phyloP scores from a whole-genome alignment of 306 rosid genomes.

The Dryas drummondii region DNA sequence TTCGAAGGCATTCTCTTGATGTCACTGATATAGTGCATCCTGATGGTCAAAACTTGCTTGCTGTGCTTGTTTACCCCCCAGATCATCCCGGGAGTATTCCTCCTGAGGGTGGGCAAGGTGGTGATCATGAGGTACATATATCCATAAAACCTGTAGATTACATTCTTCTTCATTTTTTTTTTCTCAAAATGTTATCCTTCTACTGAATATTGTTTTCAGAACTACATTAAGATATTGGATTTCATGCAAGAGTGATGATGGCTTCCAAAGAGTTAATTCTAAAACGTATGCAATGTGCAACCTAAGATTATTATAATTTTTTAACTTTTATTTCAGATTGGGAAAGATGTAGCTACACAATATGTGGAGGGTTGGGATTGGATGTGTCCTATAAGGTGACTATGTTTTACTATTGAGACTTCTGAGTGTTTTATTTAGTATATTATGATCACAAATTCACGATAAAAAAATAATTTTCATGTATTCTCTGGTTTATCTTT shows the following conservation, averaged over 20 bases:
- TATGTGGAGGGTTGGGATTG: constrained; percentile 99
- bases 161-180: background rate
- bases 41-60: constrained; percentile 73
- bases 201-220: background rate
- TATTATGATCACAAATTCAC: background rate
- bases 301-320: constrained; percentile 5
- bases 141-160: constrained; percentile 5
- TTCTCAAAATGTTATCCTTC: background rate
- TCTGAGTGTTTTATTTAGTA: constrained; percentile 8
- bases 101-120: constrained; percentile 85
- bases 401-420: constrained; percentile 18
- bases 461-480: too few relatives aligned
- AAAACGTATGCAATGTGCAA: constrained; percentile 9
- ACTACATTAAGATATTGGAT: background rate
- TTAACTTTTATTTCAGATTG: constrained; percentile 51
- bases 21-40: constrained; percentile 72
- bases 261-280: constrained; percentile 3
- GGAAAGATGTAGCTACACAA: constrained; percentile 91
- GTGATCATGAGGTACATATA: constrained; percentile 81
- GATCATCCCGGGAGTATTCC: constrained; percentile 95
- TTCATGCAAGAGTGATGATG: constrained; percentile 18
- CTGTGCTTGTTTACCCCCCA: constrained; percentile 95
- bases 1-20: constrained; percentile 81
- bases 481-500: background rate
- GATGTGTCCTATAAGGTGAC: constrained; percentile 98